These are phyloP conservation scores for Mollisia scopiformis DNA, from an alignment of 2,329 filamentous ascomycete genomes.

Conservation along the genomic window DNA sequence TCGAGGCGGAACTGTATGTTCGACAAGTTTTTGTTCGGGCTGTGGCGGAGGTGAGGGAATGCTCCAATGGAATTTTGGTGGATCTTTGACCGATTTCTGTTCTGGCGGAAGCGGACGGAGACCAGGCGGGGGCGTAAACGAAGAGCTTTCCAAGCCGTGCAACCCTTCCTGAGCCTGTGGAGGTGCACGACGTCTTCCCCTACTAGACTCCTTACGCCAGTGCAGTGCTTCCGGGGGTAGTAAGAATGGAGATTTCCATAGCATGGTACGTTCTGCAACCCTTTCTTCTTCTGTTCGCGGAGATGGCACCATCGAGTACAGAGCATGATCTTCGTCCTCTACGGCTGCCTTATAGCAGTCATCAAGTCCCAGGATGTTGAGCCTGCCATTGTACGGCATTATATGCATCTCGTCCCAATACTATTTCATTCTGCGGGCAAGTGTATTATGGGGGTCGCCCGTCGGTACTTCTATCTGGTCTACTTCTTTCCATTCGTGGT, in stretches of 20 bases:
- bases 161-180: neutral
- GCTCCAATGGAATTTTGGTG: no score
- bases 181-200: neutral
- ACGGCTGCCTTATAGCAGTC: constrained; percentile 18
- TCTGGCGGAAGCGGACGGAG: no score
- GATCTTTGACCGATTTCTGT: no score
- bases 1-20: no score
- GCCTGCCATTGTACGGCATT: constrained; percentile 14
- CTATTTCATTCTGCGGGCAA: constrained; percentile 9
- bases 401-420: constrained; percentile 7
- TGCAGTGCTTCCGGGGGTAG: neutral
- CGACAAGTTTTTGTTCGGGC: no score
- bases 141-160: neutral
- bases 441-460: constrained; percentile 12
- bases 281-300: constrained; percentile 14
- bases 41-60: no score
- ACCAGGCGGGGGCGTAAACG: neutral
- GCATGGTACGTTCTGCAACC: constrained; percentile 6
- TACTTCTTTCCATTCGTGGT: constrained; percentile 4
- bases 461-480: constrained; percentile 11
- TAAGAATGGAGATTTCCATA: neutral
- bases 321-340: constrained; percentile 17
- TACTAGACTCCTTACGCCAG: neutral
- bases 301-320: constrained; percentile 19
- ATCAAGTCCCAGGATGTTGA: constrained; percentile 3